These are phyloP conservation scores for Ustilago curta DNA, from an alignment of 1,284 basidiomycete species.

Conservation along the genomic window DNA sequence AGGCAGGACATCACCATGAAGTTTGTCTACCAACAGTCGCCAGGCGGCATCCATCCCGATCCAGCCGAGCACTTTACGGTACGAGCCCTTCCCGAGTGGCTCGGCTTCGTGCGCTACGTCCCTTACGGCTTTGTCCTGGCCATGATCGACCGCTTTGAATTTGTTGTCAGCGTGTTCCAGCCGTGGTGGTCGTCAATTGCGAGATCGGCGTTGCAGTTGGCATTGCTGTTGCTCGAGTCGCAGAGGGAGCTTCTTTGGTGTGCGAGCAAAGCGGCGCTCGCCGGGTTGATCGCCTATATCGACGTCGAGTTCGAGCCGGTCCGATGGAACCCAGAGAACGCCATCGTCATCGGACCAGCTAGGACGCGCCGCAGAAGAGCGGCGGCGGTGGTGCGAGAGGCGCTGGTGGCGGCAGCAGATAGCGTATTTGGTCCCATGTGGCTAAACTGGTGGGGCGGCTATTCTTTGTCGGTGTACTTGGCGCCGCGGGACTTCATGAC, in stretches of 20 bases:
- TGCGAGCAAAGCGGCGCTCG: conserved; percentile 26
- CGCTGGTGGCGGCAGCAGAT: conserved; percentile 20
- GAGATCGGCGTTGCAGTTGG: conserved; percentile 38
- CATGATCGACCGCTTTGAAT: conserved; percentile 33
- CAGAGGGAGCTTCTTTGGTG: conserved; percentile 43
- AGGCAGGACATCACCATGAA: conserved; percentile 33
- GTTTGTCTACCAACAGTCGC: conserved; percentile 29
- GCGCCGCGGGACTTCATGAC: conserved; percentile 35
- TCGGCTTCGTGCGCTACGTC: conserved; percentile 33
- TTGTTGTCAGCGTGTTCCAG: conserved; percentile 27
- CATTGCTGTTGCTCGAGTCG: conserved; percentile 29
- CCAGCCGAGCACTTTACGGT: conserved; percentile 32
- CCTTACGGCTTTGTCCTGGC: conserved; percentile 24
- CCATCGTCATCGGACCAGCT: conserved; percentile 33
- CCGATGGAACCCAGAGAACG: conserved; percentile 31
- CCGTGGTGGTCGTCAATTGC: conserved; percentile 35
- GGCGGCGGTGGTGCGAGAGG: conserved; percentile 28
- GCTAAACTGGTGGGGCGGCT: conserved; percentile 54
- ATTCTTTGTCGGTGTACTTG: conserved; percentile 35
- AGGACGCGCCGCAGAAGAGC: conserved; percentile 11
- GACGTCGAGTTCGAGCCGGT: conserved; percentile 40
- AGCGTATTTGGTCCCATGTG: conserved; percentile 40
- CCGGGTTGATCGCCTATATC: conserved; percentile 38
- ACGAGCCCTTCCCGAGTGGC: conserved; percentile 36
- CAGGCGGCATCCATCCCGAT: conserved; percentile 15